phyloP scores from a whole-genome alignment of 345 rosid species.

The Adansonia digitata region DNA sequence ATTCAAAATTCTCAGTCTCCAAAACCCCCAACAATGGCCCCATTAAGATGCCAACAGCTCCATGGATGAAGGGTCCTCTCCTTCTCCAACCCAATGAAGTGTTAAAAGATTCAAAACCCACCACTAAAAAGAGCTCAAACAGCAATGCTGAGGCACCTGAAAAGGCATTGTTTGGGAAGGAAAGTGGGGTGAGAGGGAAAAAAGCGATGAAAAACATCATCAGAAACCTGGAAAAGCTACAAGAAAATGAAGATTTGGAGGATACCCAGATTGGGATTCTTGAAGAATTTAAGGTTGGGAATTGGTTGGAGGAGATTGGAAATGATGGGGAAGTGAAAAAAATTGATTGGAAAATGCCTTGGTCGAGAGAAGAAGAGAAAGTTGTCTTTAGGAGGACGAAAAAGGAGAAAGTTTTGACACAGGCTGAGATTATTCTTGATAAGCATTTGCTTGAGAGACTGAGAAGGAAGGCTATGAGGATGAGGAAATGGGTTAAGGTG shows the following conservation, averaged over 20 bases:
- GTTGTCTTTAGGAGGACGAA: conserved; percentile 44
- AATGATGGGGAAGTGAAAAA: conserved; percentile 8
- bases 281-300: conserved; percentile 29
- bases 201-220: conserved; percentile 64
- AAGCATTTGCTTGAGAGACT: conserved; percentile 47
- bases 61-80: conserved; percentile 68
- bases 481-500: conserved; percentile 84
- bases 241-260: conserved; percentile 16
- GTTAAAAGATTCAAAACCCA: conserved; percentile 26
- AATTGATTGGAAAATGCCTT: conserved; percentile 52
- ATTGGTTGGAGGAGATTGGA: conserved; percentile 23
- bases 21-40: conserved; percentile 18
- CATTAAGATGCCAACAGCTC: conserved; percentile 51
- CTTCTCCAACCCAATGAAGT: conserved; percentile 48
- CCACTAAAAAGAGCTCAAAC: conserved; percentile 13
- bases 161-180: conserved; percentile 56
- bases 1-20: conserved; percentile 16
- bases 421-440: conserved; percentile 54
- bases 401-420: conserved; percentile 47
- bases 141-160: conserved; percentile 34
- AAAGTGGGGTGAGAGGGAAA: conserved; percentile 62
- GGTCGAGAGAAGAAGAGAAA: conserved; percentile 43
- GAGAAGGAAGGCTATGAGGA: conserved; percentile 50
- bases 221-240: conserved; percentile 46
- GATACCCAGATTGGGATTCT: conserved; percentile 9